These are phyloP conservation scores for Hemileia vastatrix DNA, from an alignment of 1,284 basidiomycete genomes.

Conservation along the genomic window DNA sequence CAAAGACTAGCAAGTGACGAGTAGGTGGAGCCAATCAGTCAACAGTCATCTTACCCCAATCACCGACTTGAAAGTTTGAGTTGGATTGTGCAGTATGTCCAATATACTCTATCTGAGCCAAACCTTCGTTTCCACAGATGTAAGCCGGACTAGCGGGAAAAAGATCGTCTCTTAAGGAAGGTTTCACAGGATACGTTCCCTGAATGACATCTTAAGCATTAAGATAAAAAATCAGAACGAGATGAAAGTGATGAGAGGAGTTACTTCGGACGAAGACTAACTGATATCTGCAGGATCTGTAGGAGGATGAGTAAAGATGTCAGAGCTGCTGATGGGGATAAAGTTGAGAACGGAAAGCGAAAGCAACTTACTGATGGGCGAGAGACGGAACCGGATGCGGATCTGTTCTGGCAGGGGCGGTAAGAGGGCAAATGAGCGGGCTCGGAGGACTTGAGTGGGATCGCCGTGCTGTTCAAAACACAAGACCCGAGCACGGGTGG, in stretches of 20 bases:
- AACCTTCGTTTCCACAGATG: conserved; percentile 68
- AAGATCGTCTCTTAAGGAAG: conserved; percentile 45
- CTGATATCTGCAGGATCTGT: conserved; percentile 28
- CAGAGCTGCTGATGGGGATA: neutral
- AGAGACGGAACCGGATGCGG: conserved; percentile 61
- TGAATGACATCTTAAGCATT: conserved; percentile 67
- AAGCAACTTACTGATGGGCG: conserved; percentile 53
- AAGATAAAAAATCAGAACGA: conserved; percentile 48
- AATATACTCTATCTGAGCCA: conserved; percentile 58
- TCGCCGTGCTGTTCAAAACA: too few relatives aligned
- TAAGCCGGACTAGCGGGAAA: conserved; percentile 33
- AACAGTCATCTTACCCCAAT: conserved; percentile 49
- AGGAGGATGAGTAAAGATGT: neutral
- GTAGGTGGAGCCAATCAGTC: neutral
- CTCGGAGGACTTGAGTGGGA: too few relatives aligned
- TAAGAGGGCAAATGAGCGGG: too few relatives aligned
- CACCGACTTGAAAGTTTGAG: conserved; percentile 51
- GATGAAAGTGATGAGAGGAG: too few relatives aligned
- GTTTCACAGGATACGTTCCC: conserved; percentile 66
- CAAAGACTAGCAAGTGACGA: neutral
- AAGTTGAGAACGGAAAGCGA: neutral
- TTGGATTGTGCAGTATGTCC: conserved; percentile 46
- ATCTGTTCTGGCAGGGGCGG: conserved; percentile 51
- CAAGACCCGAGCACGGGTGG: too few relatives aligned
- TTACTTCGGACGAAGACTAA: neutral